Conservation (phyloP, 768 basidiomycete species). For the Cystobasidium tubakii region DNA sequence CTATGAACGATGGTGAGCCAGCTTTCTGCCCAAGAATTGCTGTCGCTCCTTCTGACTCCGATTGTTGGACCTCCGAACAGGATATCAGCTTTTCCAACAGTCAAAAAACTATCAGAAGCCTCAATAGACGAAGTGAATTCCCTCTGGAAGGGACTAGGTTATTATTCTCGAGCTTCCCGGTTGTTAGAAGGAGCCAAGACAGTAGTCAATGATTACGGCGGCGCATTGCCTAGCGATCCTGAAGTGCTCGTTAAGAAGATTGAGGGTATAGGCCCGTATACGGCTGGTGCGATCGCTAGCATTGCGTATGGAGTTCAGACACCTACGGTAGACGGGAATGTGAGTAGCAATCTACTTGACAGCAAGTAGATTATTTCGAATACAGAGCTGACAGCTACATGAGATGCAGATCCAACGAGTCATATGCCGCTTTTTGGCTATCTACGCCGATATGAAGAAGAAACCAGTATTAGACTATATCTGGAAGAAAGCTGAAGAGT, state of each 20-base stretch:
- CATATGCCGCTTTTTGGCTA: constrained; percentile 72
- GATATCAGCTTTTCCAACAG: constrained; percentile 40
- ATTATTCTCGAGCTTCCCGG: constrained; percentile 54
- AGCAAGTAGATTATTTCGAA: too few relatives aligned
- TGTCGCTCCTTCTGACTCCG: background rate
- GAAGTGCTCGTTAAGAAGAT: constrained; percentile 76
- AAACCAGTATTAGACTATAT: constrained; percentile 71
- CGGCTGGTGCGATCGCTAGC: constrained; percentile 55
- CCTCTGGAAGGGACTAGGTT: constrained; percentile 65
- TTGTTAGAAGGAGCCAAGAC: constrained; percentile 78
- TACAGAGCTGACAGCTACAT: too few relatives aligned
- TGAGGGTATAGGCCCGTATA: constrained; percentile 63
- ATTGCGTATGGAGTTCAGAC: constrained; percentile 80
- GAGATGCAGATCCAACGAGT: constrained; percentile 55
- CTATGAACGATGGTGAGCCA: constrained; percentile 59
- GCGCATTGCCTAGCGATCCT: constrained; percentile 71
- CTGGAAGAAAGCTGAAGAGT: constrained; percentile 69
- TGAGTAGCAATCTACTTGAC: constrained; percentile 26
- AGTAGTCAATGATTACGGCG: constrained; percentile 61
- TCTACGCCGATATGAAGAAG: constrained; percentile 73
- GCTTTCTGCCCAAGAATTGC: background rate
- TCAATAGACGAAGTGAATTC: constrained; percentile 78
- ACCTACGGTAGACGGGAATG: constrained; percentile 64
- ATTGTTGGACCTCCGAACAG: constrained; percentile 57
- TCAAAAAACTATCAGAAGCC: constrained; percentile 54